Evolutionary conservation across 1,284 basidiomycete species (phyloP), one percentile per base, ranked within the genome.

Genomic region (Cryptococcus wingfieldii): DNA sequence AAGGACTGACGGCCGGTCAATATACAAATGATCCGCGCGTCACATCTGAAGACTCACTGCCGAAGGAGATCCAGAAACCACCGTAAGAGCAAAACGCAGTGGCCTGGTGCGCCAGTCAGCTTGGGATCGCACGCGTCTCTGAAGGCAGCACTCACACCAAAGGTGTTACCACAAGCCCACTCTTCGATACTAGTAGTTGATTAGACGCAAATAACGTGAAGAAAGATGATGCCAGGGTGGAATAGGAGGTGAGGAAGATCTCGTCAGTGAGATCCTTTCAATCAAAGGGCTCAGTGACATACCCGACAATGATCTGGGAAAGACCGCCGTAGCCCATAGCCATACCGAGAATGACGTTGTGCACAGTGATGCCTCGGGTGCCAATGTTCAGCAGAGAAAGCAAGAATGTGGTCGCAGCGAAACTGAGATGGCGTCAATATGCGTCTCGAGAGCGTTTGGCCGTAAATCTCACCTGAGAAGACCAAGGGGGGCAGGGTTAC

Each of bases 301-400:
- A 34, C 47, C 82, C 81, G 2, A 80, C 81, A 23, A 83, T 73
- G 51, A 83, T 60, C 67, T 83, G 94, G 8, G 83, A 83, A 23
- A 94, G 82, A 59, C 94, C 94, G 56, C 92, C 93, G 60, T 83
- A 84, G 72, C 83, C 87, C 59, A 89, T 73, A 7, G 89, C 88
- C 84, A 93, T 88, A 60, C 89, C 90, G 55, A 93, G 81, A 60
- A 94, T 83, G 53, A 87, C 83, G 68, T 93, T 92, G 79, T 39
- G 84, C 76, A 53, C 79, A 68, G 66, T 68, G 53, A 80, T 71
- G 31, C 69, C 67, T 37, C 77, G 68, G 3, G 76, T 69, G 10
- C 65, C 55, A 49, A 76, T 66, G 63, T 78, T 80, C 68, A 66
- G 71, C 53, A 78, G 59, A 37, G 80, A 81, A 12, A 83, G 74